Evolutionary conservation across 2,329 filamentous ascomycete genomes (phyloP).

Genomic region (Nigrospora sphaerica): DNA sequence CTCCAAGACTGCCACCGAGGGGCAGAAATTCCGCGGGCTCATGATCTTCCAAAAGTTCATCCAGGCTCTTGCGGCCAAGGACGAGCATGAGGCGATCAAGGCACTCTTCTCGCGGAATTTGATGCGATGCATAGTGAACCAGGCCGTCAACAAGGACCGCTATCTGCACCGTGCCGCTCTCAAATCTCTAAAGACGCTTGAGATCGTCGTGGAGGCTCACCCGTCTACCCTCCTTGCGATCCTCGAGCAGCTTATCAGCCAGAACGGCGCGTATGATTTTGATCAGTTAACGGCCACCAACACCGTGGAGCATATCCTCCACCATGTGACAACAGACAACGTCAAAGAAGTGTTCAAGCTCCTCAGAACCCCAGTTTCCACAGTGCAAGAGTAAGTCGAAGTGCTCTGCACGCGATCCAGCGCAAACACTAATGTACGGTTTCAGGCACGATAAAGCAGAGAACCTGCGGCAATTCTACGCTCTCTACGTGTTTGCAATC

Average conservation of each 20-base stretch:
- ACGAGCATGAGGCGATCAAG: constrained; percentile 35
- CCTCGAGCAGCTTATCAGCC: constrained; percentile 60
- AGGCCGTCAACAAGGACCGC: constrained; percentile 68
- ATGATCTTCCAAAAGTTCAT: constrained; percentile 77
- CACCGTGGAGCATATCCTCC: constrained; percentile 69
- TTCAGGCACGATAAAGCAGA: constrained; percentile 21
- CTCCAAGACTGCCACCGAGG: constrained; percentile 71
- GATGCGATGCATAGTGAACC: constrained; percentile 74
- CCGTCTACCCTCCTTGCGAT: constrained; percentile 53
- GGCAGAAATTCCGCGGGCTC: constrained; percentile 89
- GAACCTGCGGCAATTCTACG: constrained; percentile 41
- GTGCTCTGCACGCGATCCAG: constrained; percentile 12
- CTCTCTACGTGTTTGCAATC: constrained; percentile 47
- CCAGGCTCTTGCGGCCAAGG: constrained; percentile 37
- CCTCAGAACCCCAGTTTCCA: constrained; percentile 35
- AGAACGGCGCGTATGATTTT: constrained; percentile 68
- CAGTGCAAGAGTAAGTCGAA: constrained; percentile 25
- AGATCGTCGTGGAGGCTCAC: constrained; percentile 54
- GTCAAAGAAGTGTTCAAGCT: constrained; percentile 44
- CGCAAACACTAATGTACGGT: not conserved
- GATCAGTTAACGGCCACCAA: constrained; percentile 82
- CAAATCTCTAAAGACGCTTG: constrained; percentile 66
- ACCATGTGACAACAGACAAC: constrained; percentile 49
- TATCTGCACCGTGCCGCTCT: constrained; percentile 74
- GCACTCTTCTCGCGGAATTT: constrained; percentile 77